Conservation (phyloP, 768 basidiomycete genomes). For the Suillus discolor region DNA sequence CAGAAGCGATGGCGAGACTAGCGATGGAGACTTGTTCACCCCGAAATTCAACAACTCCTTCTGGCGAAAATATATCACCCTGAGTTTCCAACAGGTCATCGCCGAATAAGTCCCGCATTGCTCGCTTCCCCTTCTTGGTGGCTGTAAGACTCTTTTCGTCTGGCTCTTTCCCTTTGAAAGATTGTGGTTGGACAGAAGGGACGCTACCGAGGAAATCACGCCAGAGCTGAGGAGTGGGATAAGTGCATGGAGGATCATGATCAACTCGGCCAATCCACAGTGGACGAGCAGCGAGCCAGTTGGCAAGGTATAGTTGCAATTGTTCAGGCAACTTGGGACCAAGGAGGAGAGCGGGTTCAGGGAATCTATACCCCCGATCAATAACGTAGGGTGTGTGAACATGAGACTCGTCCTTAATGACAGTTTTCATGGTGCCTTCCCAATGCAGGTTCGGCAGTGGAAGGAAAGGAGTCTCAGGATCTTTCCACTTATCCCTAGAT, state of each 20-base stretch:
- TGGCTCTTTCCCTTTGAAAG: not conserved
- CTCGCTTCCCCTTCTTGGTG: slow-evolving; percentile 1
- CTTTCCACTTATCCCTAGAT: too few relatives aligned
- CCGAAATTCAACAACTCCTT: slow-evolving; percentile 1
- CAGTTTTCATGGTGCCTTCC: too few relatives aligned
- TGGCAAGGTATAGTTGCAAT: too few relatives aligned
- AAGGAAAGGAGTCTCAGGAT: too few relatives aligned
- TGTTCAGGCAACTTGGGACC: too few relatives aligned
- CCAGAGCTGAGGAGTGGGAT: slow-evolving; percentile 4
- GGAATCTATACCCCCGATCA: too few relatives aligned
- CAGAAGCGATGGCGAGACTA: not conserved
- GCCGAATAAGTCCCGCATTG: slow-evolving; percentile 8
- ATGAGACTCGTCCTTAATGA: too few relatives aligned
- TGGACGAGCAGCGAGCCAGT: too few relatives aligned
- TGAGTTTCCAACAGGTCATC: not conserved
- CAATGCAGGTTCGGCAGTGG: too few relatives aligned
- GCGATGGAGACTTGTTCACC: not conserved
- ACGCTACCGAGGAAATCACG: slow-evolving; percentile 2
- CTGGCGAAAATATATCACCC: not conserved
- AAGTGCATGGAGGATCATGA: not conserved
- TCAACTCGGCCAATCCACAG: not conserved
- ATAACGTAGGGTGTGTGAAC: too few relatives aligned
- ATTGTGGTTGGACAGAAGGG: not conserved
- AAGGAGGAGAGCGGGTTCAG: too few relatives aligned
- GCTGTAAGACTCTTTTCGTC: not conserved